Percentiles rank a stretch among this genome's conserved stretches.
phyloP scores from a whole-genome alignment of 1,139 yeast species.

The Geotrichum carabidarum region DNA sequence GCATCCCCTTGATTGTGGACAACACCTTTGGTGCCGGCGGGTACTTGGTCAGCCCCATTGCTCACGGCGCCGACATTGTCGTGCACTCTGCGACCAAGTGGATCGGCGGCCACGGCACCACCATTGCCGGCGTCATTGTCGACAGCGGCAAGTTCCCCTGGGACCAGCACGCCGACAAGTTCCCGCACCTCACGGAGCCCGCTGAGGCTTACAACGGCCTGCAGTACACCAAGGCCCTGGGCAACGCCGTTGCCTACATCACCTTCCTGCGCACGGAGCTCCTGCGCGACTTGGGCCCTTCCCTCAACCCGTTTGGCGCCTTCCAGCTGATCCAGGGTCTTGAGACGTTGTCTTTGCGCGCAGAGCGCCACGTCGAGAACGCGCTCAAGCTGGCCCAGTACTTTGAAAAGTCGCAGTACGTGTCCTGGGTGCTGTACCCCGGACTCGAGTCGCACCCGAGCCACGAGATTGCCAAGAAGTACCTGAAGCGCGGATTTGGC shows the following conservation, averaged over 20 bases:
- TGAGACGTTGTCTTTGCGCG: conserved; percentile 88
- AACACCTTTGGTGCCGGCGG: conserved; percentile 99
- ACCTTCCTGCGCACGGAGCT: conserved; percentile 79
- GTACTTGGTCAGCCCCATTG: conserved; percentile 74
- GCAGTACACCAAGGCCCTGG: conserved; percentile 74
- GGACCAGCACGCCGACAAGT: conserved; percentile 73
- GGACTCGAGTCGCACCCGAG: conserved; percentile 81
- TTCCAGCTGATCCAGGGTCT: conserved; percentile 85
- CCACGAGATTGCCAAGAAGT: conserved; percentile 77
- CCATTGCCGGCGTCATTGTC: conserved; percentile 86
- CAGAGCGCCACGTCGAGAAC: conserved; percentile 83
- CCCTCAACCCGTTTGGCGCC: conserved; percentile 81
- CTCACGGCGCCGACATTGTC: conserved; percentile 81
- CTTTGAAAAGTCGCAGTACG: conserved; percentile 68
- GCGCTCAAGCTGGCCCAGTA: conserved; percentile 76
- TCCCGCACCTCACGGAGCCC: conserved; percentile 86
- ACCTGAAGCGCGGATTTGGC: conserved; percentile 73
- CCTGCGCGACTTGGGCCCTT: conserved; percentile 87
- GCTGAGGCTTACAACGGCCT: conserved; percentile 92
- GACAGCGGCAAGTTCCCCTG: conserved; percentile 93
- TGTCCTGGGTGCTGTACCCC: conserved; percentile 85
- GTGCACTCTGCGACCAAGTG: conserved; percentile 94
- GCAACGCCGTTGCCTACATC: conserved; percentile 64
- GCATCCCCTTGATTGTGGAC: conserved; percentile 89
- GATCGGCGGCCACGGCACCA: conserved; percentile 97